Evolutionary conservation across 306 rosid species (phyloP).

Genomic region (Cucurbita ficifolia): DNA sequence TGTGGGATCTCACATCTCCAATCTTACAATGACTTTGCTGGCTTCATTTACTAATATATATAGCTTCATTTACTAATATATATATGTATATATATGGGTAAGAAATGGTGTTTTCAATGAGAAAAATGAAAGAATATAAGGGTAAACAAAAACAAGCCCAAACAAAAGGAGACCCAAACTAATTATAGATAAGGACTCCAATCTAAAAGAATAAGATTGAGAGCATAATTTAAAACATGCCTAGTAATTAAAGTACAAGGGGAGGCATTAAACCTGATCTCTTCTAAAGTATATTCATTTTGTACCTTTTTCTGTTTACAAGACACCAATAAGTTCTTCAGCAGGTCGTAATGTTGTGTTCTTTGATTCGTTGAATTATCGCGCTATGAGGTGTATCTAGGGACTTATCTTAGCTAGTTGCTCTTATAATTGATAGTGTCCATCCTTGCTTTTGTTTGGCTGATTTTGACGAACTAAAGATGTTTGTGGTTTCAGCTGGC

Average conservation of each 20-base stretch:
- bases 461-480: conserved; percentile 4
- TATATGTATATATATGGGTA: neutral
- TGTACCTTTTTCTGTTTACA: neutral
- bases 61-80: neutral
- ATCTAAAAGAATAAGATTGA: neutral
- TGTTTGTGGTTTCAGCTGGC: conserved; percentile 41
- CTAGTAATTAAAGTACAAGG: neutral
- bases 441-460: neutral
- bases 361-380: neutral
- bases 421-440: neutral
- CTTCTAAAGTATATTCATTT: neutral
- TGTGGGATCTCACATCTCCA: neutral
- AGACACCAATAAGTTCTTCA: neutral
- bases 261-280: neutral
- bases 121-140: neutral
- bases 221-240: neutral
- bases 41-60: neutral
- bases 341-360: neutral
- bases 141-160: neutral
- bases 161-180: no score
- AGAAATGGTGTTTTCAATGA: neutral
- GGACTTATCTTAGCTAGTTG: neutral
- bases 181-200: neutral
- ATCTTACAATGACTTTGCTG: neutral
- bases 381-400: neutral